These are phyloP conservation scores for Onygenales sp. DNA, from an alignment of 2,329 filamentous ascomycete genomes.

Conservation along the genomic window DNA sequence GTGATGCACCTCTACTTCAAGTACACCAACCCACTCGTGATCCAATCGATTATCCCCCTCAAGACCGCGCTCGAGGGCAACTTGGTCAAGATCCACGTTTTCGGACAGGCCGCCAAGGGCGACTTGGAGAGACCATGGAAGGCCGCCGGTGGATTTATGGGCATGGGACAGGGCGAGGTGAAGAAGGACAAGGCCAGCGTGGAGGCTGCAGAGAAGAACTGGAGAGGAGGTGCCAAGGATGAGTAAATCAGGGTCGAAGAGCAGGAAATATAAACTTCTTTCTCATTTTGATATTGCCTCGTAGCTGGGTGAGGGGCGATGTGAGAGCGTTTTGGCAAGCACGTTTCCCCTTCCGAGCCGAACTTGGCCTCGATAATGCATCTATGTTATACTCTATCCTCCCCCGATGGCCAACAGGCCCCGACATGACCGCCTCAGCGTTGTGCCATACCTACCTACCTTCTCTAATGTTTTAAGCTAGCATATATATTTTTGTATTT, in stretches of 20 bases:
- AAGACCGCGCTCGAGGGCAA: slow-evolving; percentile 95
- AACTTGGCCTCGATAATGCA: too few relatives aligned
- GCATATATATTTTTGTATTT: not conserved
- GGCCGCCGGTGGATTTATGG: slow-evolving; percentile 71
- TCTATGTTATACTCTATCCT: too few relatives aligned
- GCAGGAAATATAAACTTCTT: too few relatives aligned
- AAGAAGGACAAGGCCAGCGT: slow-evolving; percentile 85
- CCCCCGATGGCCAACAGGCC: too few relatives aligned
- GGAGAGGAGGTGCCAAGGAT: slow-evolving; percentile 42
- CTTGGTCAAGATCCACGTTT: slow-evolving; percentile 89
- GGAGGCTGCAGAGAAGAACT: slow-evolving; percentile 40
- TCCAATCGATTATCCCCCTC: slow-evolving; percentile 96
- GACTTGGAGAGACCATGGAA: slow-evolving; percentile 97
- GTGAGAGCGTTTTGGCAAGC: too few relatives aligned
- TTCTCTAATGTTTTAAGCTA: not conserved
- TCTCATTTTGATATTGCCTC: too few relatives aligned
- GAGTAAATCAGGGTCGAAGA: slow-evolving; percentile 24
- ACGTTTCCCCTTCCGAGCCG: too few relatives aligned
- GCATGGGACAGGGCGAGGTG: slow-evolving; percentile 55
- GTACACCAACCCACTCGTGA: slow-evolving; percentile 97
- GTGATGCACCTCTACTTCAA: slow-evolving; percentile 99
- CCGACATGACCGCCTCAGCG: too few relatives aligned
- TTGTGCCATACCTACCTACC: too few relatives aligned
- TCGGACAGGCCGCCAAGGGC: slow-evolving; percentile 74
- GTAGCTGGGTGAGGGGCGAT: too few relatives aligned